Base-by-base conservation (phyloP, 2,329 filamentous ascomycete genomes). In the Chaetomiaceae sp. region DNA sequence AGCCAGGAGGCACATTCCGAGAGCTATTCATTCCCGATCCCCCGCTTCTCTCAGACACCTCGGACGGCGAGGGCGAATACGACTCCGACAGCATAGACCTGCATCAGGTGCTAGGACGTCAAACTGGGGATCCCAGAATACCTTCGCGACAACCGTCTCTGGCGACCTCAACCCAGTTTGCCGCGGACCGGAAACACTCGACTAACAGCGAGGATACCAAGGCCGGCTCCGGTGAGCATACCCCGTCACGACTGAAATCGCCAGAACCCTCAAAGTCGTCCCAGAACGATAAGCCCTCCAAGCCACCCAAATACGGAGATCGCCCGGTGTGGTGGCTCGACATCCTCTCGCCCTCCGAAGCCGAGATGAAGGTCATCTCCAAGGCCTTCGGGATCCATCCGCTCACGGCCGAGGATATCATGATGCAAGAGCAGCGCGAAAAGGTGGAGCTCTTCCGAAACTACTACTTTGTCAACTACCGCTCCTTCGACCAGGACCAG, bases 391-490 rank as follows among this genome's bases (percentile, higher is more conserved):
- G 91, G 15, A 96, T 99, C 56, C 94, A 99, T 72, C 91, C 94
- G 0, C 75, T 99, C 54, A 99, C 94, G 0, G 87, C 90, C 1
- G 94, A 99, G 70, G 94, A 99, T 67, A 96, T 99, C 64, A 87
- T 97, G 80, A 86, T 96, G 75, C 90, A 97, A 69, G 94, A 99
- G 73, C 89, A 91, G 37, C 91, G 94, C 20, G 94, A 99, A 67
- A 99, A 99, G 72, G 94, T 99, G 0, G 94, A 99, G 69, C 79
- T 99, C 1, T 99, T 99, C 76, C 86, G 89, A 31, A 88, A 95
- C 68, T 99, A 99, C 73, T 99, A 99, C 71, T 96, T 99, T 65
- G 89, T 99, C 72, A 97, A 96, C 69, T 99, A 99, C 70, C 88
- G 94, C 15, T 95, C 91, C 0, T 99, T 99, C 66, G 94, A 99